phyloP scores from a whole-genome alignment of 148 eudicot genomes.

The Chenopodium album region DNA sequence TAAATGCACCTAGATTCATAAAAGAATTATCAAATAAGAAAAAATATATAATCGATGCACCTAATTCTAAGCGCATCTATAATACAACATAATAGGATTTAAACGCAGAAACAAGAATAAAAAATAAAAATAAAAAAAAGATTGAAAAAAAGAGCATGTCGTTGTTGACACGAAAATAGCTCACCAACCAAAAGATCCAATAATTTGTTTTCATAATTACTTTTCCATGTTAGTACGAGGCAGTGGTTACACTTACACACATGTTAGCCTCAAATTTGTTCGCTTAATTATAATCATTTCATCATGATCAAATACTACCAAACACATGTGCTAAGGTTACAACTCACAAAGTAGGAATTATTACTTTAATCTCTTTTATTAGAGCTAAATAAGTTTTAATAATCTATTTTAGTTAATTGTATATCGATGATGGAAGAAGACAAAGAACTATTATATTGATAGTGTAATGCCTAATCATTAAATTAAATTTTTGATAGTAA shows the following conservation, averaged over 20 bases:
- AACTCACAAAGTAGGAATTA: not conserved
- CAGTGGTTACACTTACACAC: conserved; percentile 1
- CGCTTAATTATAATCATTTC: not conserved
- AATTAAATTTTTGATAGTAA: no score
- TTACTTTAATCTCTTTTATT: not conserved
- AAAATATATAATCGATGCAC: no score
- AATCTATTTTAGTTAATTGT: no score
- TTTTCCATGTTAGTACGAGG: not conserved
- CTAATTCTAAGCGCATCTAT: no score
- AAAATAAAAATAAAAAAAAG: not conserved
- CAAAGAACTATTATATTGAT: no score
- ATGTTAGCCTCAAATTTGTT: not conserved
- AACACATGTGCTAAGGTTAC: conserved; percentile 7
- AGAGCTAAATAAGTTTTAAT: no score
- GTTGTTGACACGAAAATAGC: conserved; percentile 14
- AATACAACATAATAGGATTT: no score
- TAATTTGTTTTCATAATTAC: not conserved
- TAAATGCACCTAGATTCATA: no score
- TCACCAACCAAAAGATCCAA: not conserved
- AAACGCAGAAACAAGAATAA: not conserved
- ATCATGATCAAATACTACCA: not conserved
- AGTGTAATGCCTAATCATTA: no score
- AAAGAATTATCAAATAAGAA: no score
- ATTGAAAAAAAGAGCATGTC: not conserved
- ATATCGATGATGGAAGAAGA: no score